These are phyloP conservation scores for Chamaecrista fasciculata DNA, from an alignment of 306 rosid genomes.

Conservation along the genomic window DNA sequence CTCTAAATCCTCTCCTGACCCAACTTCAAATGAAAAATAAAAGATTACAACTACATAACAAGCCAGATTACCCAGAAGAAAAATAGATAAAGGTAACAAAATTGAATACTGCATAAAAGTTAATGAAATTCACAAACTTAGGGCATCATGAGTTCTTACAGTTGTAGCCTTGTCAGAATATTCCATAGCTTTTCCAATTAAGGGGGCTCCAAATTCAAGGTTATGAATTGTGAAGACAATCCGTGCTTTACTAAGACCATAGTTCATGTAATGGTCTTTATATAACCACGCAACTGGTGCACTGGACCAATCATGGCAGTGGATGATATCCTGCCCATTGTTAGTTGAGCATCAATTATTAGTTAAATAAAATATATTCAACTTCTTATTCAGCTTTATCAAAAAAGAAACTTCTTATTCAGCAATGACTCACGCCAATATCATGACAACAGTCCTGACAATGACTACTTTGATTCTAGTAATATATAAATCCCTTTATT, in stretches of 20 bases:
- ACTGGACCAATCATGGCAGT: constrained; percentile 99
- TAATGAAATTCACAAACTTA: constrained; percentile 2
- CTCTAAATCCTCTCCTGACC: background rate
- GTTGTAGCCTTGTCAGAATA: constrained; percentile 85
- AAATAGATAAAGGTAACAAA: background rate
- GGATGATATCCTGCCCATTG: constrained; percentile 83
- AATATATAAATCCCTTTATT: too few species aligned
- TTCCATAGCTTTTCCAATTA: constrained; percentile 73
- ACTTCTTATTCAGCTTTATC: too few species aligned
- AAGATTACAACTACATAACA: constrained; percentile 6
- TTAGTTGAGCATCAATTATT: constrained; percentile 35
- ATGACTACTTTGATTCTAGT: too few species aligned
- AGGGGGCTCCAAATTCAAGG: constrained; percentile 84
- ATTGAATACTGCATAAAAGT: constrained; percentile 8
- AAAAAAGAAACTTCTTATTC: too few species aligned
- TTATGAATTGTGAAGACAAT: constrained; percentile 94
- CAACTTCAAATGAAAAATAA: background rate
- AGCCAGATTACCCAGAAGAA: background rate
- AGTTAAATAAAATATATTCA: too few species aligned
- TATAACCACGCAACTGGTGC: constrained; percentile 97
- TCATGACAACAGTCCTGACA: too few species aligned
- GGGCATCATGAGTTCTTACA: constrained; percentile 50
- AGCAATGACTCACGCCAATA: too few species aligned
- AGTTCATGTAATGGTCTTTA: constrained; percentile 73
- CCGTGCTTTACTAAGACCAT: constrained; percentile 82